Evolutionary conservation across 148 eudicot genomes (phyloP), one percentile per base, ranked within the genome.

Genomic region (Limonium bicolor): DNA sequence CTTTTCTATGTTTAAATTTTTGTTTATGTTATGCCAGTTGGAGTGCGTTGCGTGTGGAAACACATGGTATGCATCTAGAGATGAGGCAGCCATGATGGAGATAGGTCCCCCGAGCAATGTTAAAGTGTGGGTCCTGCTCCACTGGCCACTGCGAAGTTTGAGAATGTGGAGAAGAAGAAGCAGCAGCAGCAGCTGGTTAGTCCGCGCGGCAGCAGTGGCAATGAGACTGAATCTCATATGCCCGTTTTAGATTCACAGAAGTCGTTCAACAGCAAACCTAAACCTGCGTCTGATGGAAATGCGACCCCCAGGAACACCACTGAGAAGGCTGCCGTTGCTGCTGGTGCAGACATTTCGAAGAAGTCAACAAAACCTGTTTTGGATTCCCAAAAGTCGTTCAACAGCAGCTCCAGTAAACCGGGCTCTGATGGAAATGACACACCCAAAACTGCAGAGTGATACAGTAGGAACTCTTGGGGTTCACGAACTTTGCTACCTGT

Each of bases 61-160:
- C 31, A 55, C 53, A 2, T 90, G 99, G 99, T 90, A 76, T 43
- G 85, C 93, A 16, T 80, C 85, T 12, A 62, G 93, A 53, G 95
- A 90, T 4, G 93, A 84, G 59, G 85, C 64, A 37, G 70, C 88
- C 11, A 51, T 68, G 39, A 46, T 80, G 51, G 78, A 93, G n/a
- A 75, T 78, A 21, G 99, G 80, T 13, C 78, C 56, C 19, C 82
- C 93, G 9, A 80, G 69, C 40, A 43, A 73, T 7, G 63, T 46
- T 17, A 68, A 21, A 70, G 50, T 7, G 87, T 80, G 2, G 87
- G 94, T 7, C 62, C 94, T 5, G 92, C 84, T 45, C 97, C 87
- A 9, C 73, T 44, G 73, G 97, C 97, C 5, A 84, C 97, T 13
- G 51, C 87, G 51, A 90, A 90, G 64, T 90, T 84, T 50, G 97